Percentiles rank a stretch among this genome's conserved stretches.
phyloP scores from a whole-genome alignment of 2,329 filamentous ascomycete species.

The Trichoderma polysporum region DNA sequence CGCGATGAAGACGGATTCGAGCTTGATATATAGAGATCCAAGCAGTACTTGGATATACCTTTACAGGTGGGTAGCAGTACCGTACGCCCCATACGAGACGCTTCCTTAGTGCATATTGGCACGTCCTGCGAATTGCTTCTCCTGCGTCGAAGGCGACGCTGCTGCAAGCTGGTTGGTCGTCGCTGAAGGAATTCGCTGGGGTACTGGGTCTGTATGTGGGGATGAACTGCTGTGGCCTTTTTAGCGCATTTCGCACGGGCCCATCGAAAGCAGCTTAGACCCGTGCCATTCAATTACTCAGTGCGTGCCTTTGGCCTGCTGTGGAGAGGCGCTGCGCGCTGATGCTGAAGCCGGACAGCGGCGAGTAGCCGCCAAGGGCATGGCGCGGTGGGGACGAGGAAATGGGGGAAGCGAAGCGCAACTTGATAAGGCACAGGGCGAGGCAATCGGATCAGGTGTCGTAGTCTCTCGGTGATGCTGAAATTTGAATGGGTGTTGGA shows the following conservation, averaged over 20 bases:
- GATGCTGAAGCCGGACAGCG: constrained; percentile 15
- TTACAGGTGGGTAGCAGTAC: background rate
- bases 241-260: background rate
- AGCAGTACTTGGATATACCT: background rate
- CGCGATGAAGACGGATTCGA: background rate
- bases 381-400: constrained; percentile 11
- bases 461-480: background rate
- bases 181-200: constrained; percentile 9
- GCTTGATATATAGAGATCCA: background rate
- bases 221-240: background rate
- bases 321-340: constrained; percentile 13
- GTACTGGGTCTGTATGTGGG: constrained; percentile 8
- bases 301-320: background rate
- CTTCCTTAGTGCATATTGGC: background rate
- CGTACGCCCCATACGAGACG: background rate
- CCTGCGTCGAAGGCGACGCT: background rate
- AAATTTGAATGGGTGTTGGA: background rate
- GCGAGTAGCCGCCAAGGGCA: constrained; percentile 14
- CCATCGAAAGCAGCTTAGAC: background rate
- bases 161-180: constrained; percentile 1
- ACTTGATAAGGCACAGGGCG: constrained; percentile 7
- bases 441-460: constrained; percentile 16
- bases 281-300: background rate
- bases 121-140: background rate
- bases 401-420: constrained; percentile 3